Conservation (phyloP, 2,329 filamentous ascomycete genomes). For the Erysiphe pisi region DNA sequence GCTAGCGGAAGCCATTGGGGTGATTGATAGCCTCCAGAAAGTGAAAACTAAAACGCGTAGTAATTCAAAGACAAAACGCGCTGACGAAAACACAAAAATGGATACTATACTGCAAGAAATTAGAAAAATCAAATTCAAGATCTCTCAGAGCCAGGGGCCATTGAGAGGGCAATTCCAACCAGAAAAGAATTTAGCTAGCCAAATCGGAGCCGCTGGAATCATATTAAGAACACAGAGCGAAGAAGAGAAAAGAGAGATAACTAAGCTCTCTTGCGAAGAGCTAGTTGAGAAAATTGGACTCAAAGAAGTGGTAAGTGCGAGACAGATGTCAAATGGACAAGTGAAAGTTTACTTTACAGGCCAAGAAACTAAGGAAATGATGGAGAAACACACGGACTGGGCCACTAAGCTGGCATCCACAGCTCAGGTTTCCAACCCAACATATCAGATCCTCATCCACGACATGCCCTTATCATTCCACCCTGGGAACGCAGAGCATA, state of each 20-base stretch:
- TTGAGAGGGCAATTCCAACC: neutral
- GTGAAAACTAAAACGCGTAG: neutral
- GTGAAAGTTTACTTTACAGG: conserved; percentile 22
- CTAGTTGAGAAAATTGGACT: conserved; percentile 19
- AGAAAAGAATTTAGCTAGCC: neutral
- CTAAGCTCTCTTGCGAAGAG: conserved; percentile 16
- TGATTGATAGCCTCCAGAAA: conserved; percentile 24
- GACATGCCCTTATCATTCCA: neutral
- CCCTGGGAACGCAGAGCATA: neutral
- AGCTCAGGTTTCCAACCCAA: neutral
- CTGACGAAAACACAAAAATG: neutral
- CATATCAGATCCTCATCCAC: neutral
- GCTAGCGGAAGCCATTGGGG: conserved; percentile 12
- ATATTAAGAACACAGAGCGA: neutral
- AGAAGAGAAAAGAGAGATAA: conserved; percentile 9
- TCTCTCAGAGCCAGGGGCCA: neutral
- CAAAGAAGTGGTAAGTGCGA: neutral
- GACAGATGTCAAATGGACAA: conserved; percentile 11
- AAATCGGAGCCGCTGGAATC: neutral
- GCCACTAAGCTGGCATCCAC: neutral
- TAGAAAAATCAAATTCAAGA: neutral
- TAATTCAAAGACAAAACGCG: neutral
- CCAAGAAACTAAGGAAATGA: neutral
- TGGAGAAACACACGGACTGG: conserved; percentile 22
- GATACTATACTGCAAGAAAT: conserved; percentile 15